These are phyloP conservation scores for Fusarium sterilihyphosum DNA, from an alignment of 2,329 filamentous ascomycete genomes.

Conservation along the genomic window DNA sequence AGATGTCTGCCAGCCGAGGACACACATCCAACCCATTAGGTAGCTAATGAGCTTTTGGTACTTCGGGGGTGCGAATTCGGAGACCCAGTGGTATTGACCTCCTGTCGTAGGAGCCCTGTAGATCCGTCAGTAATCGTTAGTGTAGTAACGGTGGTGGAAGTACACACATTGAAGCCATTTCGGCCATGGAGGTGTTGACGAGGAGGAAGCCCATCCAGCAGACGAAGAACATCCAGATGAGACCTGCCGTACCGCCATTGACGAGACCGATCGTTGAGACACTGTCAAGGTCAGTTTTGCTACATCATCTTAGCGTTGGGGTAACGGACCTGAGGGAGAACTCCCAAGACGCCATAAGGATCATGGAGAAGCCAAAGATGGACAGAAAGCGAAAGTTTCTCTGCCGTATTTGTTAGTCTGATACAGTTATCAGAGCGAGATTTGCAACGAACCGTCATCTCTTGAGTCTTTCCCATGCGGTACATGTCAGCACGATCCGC, in stretches of 20 bases:
- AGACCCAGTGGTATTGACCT: conserved; percentile 69
- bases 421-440: fast-evolving
- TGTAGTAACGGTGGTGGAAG: fast-evolving
- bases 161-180: conserved; percentile 58
- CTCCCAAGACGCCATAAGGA: conserved; percentile 58
- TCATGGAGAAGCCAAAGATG: conserved; percentile 59
- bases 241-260: conserved; percentile 58
- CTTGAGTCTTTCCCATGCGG: conserved; percentile 35
- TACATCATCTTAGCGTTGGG: fast-evolving
- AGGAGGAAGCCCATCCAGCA: conserved; percentile 52
- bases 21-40: conserved; percentile 57
- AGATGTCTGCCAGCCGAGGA: conserved; percentile 57
- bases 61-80: conserved; percentile 59
- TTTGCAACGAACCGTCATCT: conserved; percentile 33
- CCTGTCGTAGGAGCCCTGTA: conserved; percentile 61
- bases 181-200: conserved; percentile 56
- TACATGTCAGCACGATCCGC: conserved; percentile 40
- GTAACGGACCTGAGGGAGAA: conserved; percentile 48
- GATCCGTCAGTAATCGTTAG: background rate
- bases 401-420: conserved; percentile 20
- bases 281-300: background rate
- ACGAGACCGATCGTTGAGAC: conserved; percentile 38
- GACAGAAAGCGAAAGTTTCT: conserved; percentile 58
- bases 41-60: conserved; percentile 66
- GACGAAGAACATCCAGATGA: conserved; percentile 57